Evolutionary conservation across 1,139 yeast genomes (phyloP).

Genomic region (Chernovozyma sophiae-reginae): DNA sequence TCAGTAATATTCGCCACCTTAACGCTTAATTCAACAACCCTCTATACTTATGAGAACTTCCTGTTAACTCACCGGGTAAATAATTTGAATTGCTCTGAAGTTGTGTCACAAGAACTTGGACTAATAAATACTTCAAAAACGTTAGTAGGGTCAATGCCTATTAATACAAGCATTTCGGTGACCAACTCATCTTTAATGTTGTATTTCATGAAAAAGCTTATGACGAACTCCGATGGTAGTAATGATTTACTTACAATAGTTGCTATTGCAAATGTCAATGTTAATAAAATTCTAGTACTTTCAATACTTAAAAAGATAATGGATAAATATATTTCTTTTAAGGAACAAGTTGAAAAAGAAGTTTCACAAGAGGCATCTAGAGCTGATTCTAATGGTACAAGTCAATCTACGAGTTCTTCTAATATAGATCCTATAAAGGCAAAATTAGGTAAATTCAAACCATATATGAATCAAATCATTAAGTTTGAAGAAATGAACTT

Average conservation of each 20-base stretch:
- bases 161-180: slow-evolving; percentile 22
- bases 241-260: slow-evolving; percentile 50
- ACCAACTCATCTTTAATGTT: slow-evolving; percentile 35
- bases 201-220: slow-evolving; percentile 47
- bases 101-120: slow-evolving; percentile 53
- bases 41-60: slow-evolving; percentile 52
- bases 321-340: slow-evolving; percentile 45
- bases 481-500: slow-evolving; percentile 46
- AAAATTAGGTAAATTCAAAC: slow-evolving; percentile 46
- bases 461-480: slow-evolving; percentile 50
- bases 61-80: slow-evolving; percentile 33
- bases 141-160: slow-evolving; percentile 41
- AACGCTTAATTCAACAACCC: slow-evolving; percentile 52
- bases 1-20: slow-evolving; percentile 43
- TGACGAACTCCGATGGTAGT: slow-evolving; percentile 40
- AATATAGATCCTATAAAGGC: slow-evolving; percentile 14
- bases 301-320: slow-evolving; percentile 46
- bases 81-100: slow-evolving; percentile 49
- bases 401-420: slow-evolving; percentile 1
- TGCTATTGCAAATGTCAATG: slow-evolving; percentile 40
- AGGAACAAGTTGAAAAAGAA: slow-evolving; percentile 19
- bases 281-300: slow-evolving; percentile 43
- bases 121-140: slow-evolving; percentile 47
- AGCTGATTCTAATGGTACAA: background rate
- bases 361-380: background rate